phyloP scores from a whole-genome alignment of 2,329 filamentous ascomycete species.

The Colletotrichum chrysophilum region DNA sequence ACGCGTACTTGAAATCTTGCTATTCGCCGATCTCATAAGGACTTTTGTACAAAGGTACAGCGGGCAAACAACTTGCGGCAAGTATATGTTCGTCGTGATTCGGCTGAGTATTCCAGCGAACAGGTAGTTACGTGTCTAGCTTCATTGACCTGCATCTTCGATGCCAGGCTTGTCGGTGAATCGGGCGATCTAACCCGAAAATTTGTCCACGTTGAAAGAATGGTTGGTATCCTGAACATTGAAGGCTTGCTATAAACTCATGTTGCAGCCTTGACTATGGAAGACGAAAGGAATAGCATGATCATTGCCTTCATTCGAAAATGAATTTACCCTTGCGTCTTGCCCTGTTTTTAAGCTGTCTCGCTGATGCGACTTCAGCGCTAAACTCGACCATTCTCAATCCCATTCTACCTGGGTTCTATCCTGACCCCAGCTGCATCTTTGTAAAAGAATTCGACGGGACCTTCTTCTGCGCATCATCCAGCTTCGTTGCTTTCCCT shows the following conservation, averaged over 20 bases:
- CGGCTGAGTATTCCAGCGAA: background rate
- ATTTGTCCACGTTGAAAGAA: too few relatives aligned
- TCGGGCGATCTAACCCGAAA: background rate
- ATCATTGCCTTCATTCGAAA: background rate
- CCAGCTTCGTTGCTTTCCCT: background rate
- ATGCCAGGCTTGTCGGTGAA: background rate
- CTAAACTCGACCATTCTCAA: background rate
- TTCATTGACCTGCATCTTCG: background rate
- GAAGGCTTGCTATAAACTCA: background rate
- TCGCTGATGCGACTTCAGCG: background rate
- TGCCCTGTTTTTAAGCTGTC: background rate
- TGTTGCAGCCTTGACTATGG: background rate
- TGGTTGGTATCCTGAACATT: too few relatives aligned
- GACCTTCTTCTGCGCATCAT: background rate
- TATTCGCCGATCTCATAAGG: background rate
- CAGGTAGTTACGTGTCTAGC: background rate
- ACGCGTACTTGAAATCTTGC: background rate
- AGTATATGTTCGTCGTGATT: background rate
- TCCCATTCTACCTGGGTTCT: background rate
- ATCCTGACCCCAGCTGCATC: background rate
- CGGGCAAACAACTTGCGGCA: background rate
- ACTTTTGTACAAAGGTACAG: background rate
- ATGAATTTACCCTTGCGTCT: background rate
- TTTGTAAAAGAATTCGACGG: background rate
- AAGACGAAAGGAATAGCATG: background rate